Conservation (phyloP, 192 early-diverging fungal genomes). For the Spizellomyces sp. region DNA sequence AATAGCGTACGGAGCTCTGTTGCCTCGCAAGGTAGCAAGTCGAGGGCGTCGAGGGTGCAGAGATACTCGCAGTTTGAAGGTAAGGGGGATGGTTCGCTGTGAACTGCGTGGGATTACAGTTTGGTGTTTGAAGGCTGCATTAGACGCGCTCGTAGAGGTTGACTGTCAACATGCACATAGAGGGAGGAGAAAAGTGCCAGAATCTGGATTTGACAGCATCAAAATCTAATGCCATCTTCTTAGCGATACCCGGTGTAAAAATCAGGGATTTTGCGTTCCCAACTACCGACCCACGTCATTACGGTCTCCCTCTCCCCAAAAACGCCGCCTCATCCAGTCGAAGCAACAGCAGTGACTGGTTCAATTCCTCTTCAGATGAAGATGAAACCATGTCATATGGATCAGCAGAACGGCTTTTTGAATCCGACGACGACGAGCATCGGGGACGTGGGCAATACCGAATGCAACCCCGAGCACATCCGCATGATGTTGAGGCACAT, state of each 20-base stretch:
- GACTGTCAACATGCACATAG: too few relatives aligned
- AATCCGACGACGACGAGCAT: conserved; percentile 25
- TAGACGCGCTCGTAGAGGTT: too few relatives aligned
- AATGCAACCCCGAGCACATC: background rate
- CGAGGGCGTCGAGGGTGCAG: too few relatives aligned
- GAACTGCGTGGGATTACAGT: too few relatives aligned
- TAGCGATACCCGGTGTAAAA: conserved; percentile 22
- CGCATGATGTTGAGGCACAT: background rate
- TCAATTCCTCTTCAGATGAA: conserved; percentile 12
- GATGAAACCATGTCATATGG: conserved; percentile 15
- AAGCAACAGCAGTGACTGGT: conserved; percentile 14
- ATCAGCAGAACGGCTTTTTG: conserved; percentile 28
- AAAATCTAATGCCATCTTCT: background rate
- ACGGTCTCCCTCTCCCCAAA: conserved; percentile 14
- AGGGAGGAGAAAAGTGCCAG: too few relatives aligned
- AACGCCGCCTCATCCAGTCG: background rate
- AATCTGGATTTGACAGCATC: too few relatives aligned
- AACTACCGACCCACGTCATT: conserved; percentile 24
- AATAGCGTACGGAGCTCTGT: too few relatives aligned
- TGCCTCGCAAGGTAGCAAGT: too few relatives aligned
- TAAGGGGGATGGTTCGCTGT: too few relatives aligned
- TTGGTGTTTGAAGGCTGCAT: too few relatives aligned
- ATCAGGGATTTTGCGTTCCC: conserved; percentile 33
- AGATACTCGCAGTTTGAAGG: too few relatives aligned
- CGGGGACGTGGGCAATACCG: background rate